These are phyloP conservation scores for Casuarina equisetifolia DNA, from an alignment of 306 rosid species.

Conservation along the genomic window DNA sequence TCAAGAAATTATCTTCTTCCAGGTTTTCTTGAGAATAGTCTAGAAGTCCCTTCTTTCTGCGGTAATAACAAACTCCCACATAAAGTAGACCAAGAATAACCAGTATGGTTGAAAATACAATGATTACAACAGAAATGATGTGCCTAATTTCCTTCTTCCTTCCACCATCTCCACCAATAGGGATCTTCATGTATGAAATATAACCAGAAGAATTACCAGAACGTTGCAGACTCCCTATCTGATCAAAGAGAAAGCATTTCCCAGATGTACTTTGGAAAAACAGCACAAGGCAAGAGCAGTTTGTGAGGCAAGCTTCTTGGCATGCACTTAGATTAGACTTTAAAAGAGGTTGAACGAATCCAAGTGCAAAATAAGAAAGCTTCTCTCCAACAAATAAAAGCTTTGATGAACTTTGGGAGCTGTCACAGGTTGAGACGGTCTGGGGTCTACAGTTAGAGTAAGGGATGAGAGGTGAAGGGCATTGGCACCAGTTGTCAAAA, in stretches of 20 bases:
- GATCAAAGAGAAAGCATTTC: constrained; percentile 36
- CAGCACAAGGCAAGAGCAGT: constrained; percentile 42
- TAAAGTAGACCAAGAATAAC: constrained; percentile 26
- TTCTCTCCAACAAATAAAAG: constrained; percentile 39
- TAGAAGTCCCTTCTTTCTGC: constrained; percentile 26
- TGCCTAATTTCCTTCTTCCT: constrained; percentile 28
- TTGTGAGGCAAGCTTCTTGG: constrained; percentile 34
- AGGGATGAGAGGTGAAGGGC: constrained; percentile 31
- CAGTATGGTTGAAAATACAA: constrained; percentile 27
- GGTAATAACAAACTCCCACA: constrained; percentile 32
- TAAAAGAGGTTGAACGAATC: constrained; percentile 28
- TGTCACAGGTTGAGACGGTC: constrained; percentile 28
- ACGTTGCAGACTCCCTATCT: constrained; percentile 38
- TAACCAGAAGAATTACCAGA: constrained; percentile 23
- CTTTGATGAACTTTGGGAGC: constrained; percentile 21
- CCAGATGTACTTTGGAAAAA: constrained; percentile 31
- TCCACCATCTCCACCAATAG: neutral
- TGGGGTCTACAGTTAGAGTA: constrained; percentile 28
- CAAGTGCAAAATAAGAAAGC: constrained; percentile 37
- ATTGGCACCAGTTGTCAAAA: constrained; percentile 35
- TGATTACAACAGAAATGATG: constrained; percentile 28
- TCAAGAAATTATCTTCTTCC: constrained; percentile 52
- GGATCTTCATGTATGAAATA: constrained; percentile 34
- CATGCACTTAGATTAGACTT: constrained; percentile 31
- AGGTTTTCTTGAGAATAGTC: constrained; percentile 33